A percentile compares a stretch with the other conserved stretches of the same genome.
phyloP scores from a whole-genome alignment of 257 asterid species.

The Oldenlandia corymbosa region DNA sequence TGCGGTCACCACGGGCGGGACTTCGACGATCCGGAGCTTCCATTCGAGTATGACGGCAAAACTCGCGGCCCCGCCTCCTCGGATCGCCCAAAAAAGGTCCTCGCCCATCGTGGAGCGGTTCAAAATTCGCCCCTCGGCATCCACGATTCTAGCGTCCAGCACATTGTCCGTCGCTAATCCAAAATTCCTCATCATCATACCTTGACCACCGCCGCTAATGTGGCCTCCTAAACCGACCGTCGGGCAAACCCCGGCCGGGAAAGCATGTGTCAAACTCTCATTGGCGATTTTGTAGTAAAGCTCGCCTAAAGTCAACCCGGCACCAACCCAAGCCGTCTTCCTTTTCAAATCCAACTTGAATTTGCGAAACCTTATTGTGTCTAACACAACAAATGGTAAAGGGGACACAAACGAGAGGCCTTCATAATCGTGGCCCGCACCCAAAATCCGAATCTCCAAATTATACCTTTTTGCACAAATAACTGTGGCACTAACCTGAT shows the following conservation, averaged over 20 bases:
- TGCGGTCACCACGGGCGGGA: slow-evolving; percentile 35
- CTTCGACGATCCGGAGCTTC: slow-evolving; percentile 38
- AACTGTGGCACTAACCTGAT: slow-evolving; percentile 34
- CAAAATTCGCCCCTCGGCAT: slow-evolving; percentile 25
- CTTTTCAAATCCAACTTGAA: slow-evolving; percentile 27
- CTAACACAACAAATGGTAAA: slow-evolving; percentile 35
- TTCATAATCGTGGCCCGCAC: slow-evolving; percentile 66
- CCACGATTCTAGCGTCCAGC: slow-evolving; percentile 31
- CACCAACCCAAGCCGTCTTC: slow-evolving; percentile 48
- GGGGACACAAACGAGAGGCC: slow-evolving; percentile 41
- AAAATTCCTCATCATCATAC: slow-evolving; percentile 40
- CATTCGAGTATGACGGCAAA: slow-evolving; percentile 44
- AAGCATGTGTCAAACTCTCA: slow-evolving; percentile 32
- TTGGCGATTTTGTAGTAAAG: slow-evolving; percentile 37
- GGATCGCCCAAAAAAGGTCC: slow-evolving; percentile 30
- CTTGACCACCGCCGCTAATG: slow-evolving; percentile 61
- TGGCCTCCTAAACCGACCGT: slow-evolving; percentile 61
- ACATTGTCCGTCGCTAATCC: slow-evolving; percentile 50
- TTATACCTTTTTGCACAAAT: slow-evolving; percentile 28
- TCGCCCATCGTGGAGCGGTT: slow-evolving; percentile 42
- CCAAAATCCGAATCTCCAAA: slow-evolving; percentile 36
- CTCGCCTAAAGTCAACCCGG: slow-evolving; percentile 58
- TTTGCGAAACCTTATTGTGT: slow-evolving; percentile 31
- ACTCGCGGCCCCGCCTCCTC: slow-evolving; percentile 64
- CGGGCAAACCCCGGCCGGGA: slow-evolving; percentile 53